A percentile compares a stretch with the other conserved stretches of the same genome.
Conservation (phyloP, 2,329 filamentous ascomycete species). For the Rhexocercosporidium sp. region DNA sequence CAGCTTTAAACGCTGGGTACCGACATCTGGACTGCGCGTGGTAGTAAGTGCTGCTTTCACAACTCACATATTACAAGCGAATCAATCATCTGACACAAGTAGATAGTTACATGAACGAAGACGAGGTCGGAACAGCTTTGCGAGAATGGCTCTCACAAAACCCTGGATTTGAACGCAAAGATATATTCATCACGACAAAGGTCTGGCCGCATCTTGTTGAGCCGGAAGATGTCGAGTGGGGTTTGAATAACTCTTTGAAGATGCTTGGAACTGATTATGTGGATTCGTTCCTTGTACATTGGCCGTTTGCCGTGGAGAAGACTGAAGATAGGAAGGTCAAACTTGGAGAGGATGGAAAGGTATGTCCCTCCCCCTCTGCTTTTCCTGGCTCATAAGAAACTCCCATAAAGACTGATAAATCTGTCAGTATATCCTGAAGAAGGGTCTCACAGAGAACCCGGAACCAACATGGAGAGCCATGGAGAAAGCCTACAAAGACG, state of each 20-base stretch:
- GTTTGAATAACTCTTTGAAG: slow-evolving; percentile 73
- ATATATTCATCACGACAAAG: slow-evolving; percentile 40
- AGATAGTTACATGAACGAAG: slow-evolving; percentile 72
- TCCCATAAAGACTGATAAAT: not conserved
- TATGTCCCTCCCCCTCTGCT: slow-evolving; percentile 32
- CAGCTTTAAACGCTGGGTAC: slow-evolving; percentile 70
- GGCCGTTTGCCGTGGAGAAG: slow-evolving; percentile 80
- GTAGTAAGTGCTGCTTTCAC: slow-evolving; percentile 48
- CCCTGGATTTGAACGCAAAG: slow-evolving; percentile 62
- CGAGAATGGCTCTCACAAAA: slow-evolving; percentile 66
- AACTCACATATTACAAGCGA: not conserved
- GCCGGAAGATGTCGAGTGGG: slow-evolving; percentile 65
- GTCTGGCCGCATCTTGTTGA: slow-evolving; percentile 67
- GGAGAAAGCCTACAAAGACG: slow-evolving; percentile 66
- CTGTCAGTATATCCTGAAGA: slow-evolving; percentile 67
- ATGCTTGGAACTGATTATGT: slow-evolving; percentile 79
- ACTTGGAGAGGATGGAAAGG: slow-evolving; percentile 56
- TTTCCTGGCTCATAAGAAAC: not conserved
- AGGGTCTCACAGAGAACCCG: slow-evolving; percentile 69
- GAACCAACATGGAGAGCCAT: slow-evolving; percentile 75
- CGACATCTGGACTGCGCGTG: slow-evolving; percentile 73
- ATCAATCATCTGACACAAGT: slow-evolving; percentile 19
- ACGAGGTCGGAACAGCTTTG: slow-evolving; percentile 79
- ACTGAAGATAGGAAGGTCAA: slow-evolving; percentile 67
- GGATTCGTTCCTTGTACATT: slow-evolving; percentile 83